A percentile compares a stretch with the other conserved stretches of the same genome.
Conservation (phyloP, 139 green algal genomes). For the Desmodesmus armatus region DNA sequence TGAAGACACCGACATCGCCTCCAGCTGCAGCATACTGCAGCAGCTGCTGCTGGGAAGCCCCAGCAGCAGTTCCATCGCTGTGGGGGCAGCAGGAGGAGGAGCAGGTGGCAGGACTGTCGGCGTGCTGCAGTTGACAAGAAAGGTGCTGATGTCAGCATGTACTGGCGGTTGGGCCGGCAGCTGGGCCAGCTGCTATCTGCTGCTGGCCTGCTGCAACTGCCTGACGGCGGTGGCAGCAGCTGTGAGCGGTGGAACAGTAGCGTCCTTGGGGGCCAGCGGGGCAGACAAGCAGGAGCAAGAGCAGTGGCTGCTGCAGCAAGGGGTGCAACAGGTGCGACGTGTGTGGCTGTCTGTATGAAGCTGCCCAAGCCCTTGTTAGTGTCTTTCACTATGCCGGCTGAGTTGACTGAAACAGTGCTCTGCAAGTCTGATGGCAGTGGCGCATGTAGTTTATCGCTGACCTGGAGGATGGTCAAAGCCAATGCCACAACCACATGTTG, state of each 20-base stretch:
- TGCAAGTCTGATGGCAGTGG: background rate
- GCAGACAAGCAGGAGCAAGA: background rate
- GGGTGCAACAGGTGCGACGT: conserved; percentile 17
- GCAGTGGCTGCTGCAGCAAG: conserved; percentile 32
- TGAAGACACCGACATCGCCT: background rate
- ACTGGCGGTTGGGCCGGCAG: background rate
- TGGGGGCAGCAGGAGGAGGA: no score
- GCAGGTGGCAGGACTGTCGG: no score
- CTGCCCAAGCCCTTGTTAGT: background rate
- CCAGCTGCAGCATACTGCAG: conserved; percentile 8
- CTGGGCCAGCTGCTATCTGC: background rate
- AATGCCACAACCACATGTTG: background rate
- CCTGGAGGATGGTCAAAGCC: background rate
- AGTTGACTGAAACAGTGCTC: background rate
- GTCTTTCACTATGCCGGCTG: background rate
- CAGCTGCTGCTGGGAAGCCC: conserved; percentile 32
- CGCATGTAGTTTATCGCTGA: no score
- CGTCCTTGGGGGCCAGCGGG: background rate
- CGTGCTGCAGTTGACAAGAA: background rate
- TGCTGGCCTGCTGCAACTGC: background rate
- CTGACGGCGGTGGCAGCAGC: background rate
- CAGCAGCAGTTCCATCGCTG: no score
- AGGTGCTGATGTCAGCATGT: background rate
- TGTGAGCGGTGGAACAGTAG: background rate
- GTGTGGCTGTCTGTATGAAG: background rate